Evolutionary conservation across 2,329 filamentous ascomycete genomes (phyloP).

Genomic region (Bipolaris cookei): DNA sequence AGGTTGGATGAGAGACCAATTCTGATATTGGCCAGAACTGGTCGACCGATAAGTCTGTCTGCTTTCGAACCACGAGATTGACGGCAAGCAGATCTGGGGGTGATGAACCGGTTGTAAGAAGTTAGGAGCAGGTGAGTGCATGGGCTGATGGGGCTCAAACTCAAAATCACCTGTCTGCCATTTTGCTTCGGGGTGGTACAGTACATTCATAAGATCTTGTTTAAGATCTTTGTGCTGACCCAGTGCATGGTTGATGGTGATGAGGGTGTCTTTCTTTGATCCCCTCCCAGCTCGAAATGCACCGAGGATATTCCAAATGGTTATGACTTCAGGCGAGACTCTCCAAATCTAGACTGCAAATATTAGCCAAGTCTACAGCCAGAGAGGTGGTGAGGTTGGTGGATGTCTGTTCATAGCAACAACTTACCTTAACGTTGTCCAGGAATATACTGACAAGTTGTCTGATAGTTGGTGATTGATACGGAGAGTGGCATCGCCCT

Average conservation of each 20-base stretch:
- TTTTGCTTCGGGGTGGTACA: slow-evolving; percentile 32
- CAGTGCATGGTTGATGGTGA: slow-evolving; percentile 27
- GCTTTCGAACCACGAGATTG: slow-evolving; percentile 20
- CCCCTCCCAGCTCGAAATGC: slow-evolving; percentile 24
- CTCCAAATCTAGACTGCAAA: slow-evolving; percentile 32
- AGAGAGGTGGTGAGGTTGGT: background rate
- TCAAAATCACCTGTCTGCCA: slow-evolving; percentile 36
- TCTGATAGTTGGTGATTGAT: slow-evolving; percentile 2
- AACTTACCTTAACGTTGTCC: slow-evolving; percentile 27
- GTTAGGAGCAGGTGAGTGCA: slow-evolving; percentile 15
- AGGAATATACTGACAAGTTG: slow-evolving; percentile 27
- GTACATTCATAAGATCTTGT: slow-evolving; percentile 28
- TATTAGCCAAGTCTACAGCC: background rate
- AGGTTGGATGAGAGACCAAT: background rate
- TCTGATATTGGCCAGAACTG: background rate
- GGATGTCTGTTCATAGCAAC: background rate
- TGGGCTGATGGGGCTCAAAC: slow-evolving; percentile 18
- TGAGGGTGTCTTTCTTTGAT: slow-evolving; percentile 32
- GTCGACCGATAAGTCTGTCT: background rate
- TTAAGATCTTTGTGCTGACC: slow-evolving; percentile 29
- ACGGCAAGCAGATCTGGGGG: slow-evolving; percentile 29
- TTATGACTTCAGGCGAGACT: slow-evolving; percentile 24
- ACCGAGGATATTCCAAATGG: slow-evolving; percentile 25
- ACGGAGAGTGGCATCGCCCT: background rate
- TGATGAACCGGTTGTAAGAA: slow-evolving; percentile 37